Evolutionary conservation across 2,329 filamentous ascomycete genomes (phyloP), one percentile per base, ranked within the genome.

Genomic region (Aureobasidium lini): DNA sequence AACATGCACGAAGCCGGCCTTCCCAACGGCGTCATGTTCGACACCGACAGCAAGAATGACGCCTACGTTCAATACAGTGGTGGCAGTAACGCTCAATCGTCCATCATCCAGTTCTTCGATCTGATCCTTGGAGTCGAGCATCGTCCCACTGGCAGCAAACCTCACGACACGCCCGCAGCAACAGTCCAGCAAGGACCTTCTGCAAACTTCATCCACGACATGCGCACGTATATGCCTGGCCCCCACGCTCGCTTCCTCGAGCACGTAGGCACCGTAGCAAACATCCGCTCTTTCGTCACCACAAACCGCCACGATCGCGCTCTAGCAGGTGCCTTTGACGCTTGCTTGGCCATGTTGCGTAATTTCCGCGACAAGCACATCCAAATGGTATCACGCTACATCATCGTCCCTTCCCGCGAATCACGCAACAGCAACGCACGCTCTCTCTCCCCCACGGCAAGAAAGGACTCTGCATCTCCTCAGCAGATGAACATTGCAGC

Each of bases 151-250:
- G 93, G 93, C 40, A 84, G 89, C 71, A 62, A 57, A 16, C 72
- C 73, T 4, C 73, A 73, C 23, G 75, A 75, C 11, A 75, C 62
- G 10, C 59, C 63, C 15, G 52, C 62, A 3, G 63, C 67, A 13
- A 67, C 76, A 57, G 77, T 81, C 28, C 80, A 59, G 9, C 59
- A 60, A 53, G 59, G 52, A 15, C 63, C 84, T 5, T 80, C 82
- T 42, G 85, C 96, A 75, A 95, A 94, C 68, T 99, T 99, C 76
- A 93, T 99, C 69, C 85, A 89, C 69, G 94, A 99, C 65, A 99
- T 99, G 94, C 88, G 93, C 61, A 83, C 83, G 47, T 99, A 99
- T 75, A 99, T 99, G 94, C 94, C 94, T 0, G 93, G 91, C 0
- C 84, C 88, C 0, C 94, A 99, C 70, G 88, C 91, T 3, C 86